Evolutionary conservation across 768 basidiomycete species (phyloP).

Genomic region (Rhizopogon rudus): DNA sequence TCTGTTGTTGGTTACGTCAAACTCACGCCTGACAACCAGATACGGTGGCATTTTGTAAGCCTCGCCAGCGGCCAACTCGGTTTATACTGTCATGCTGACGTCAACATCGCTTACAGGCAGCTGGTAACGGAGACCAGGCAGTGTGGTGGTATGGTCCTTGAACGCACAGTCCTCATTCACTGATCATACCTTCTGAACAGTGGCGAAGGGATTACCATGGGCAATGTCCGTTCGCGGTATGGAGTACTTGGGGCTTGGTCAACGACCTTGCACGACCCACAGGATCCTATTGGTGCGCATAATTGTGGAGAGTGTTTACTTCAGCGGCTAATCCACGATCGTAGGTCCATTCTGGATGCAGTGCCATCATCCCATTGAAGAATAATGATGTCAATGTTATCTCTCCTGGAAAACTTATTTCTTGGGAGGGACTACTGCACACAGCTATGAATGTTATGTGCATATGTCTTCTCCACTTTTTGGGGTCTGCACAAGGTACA

Average conservation of each 20-base stretch:
- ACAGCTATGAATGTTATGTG: not conserved
- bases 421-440: not conserved
- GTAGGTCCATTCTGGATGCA: conserved; percentile 27
- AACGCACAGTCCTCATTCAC: not conserved
- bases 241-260: conserved; percentile 57
- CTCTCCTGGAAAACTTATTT: not conserved
- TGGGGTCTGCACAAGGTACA: not conserved
- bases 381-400: conserved; percentile 6
- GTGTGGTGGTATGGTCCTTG: conserved; percentile 47
- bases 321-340: not conserved
- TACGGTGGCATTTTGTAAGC: conserved; percentile 65
- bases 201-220: conserved; percentile 59
- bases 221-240: conserved; percentile 51
- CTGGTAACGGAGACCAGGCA: conserved; percentile 45
- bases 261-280: conserved; percentile 39
- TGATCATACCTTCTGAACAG: conserved; percentile 25
- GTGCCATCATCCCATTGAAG: conserved; percentile 17
- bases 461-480: not conserved
- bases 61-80: not conserved
- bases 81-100: conserved; percentile 3
- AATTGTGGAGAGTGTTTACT: not conserved
- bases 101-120: conserved; percentile 28
- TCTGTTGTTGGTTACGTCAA: conserved; percentile 49
- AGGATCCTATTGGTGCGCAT: conserved; percentile 41
- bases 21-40: conserved; percentile 51